Percentiles rank a stretch among this genome's conserved stretches.
Evolutionary conservation across 1,139 yeast species (phyloP).

Genomic region (Yamadazyma conglobata): DNA sequence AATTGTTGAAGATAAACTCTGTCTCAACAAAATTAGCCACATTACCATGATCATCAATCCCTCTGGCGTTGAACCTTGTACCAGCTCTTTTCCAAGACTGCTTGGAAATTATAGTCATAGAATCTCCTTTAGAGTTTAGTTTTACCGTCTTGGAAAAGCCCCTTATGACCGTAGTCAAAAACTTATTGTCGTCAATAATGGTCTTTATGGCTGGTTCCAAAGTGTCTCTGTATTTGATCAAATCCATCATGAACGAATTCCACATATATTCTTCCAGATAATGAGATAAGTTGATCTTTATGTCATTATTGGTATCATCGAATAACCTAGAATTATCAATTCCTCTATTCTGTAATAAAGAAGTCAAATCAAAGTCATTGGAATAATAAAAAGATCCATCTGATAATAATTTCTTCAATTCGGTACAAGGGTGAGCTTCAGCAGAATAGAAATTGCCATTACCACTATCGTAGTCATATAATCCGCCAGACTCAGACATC

Average conservation of each 20-base stretch:
- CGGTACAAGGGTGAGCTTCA: constrained; percentile 79
- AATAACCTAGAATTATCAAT: constrained; percentile 23
- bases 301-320: constrained; percentile 2
- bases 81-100: constrained; percentile 98
- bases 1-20: constrained; percentile 66
- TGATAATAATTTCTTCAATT: constrained; percentile 68
- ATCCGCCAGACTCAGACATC: constrained; percentile 15
- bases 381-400: constrained; percentile 93
- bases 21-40: constrained; percentile 97
- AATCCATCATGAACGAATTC: constrained; percentile 91
- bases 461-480: constrained; percentile 17
- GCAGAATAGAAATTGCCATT: constrained; percentile 19
- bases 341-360: constrained; percentile 73
- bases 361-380: constrained; percentile 86
- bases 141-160: constrained; percentile 87
- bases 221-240: constrained; percentile 69
- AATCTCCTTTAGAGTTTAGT: constrained; percentile 51
- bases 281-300: constrained; percentile 35
- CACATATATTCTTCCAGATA: constrained; percentile 90
- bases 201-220: constrained; percentile 57
- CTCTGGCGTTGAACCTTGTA: constrained; percentile 88
- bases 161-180: constrained; percentile 85
- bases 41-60: constrained; percentile 91
- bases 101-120: constrained; percentile 78
- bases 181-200: constrained; percentile 68